Conservation (phyloP, 768 basidiomycete genomes). For the Lentinula aciculospora region DNA sequence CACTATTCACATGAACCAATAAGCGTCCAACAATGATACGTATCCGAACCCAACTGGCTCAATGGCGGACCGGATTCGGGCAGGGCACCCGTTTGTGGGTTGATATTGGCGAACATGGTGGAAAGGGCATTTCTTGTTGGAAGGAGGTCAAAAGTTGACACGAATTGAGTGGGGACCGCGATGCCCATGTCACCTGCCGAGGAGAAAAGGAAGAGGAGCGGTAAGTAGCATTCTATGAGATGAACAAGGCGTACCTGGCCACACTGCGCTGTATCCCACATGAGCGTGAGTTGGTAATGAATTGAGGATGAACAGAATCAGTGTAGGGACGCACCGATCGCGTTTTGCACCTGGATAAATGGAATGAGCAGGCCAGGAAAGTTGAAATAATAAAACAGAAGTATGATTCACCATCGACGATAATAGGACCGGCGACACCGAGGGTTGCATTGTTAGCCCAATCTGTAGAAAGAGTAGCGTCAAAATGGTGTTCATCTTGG, state of each 20-base stretch:
- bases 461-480: constrained; percentile 17
- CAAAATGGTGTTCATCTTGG: neutral
- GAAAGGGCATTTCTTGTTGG: constrained; percentile 51
- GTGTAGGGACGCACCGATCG: constrained; percentile 30
- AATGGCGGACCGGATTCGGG: constrained; percentile 48
- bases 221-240: neutral
- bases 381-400: neutral
- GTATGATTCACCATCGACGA: constrained; percentile 39
- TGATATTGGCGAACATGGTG: constrained; percentile 51
- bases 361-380: neutral
- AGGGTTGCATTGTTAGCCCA: constrained; percentile 53
- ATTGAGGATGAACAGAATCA: neutral
- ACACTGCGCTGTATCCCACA: constrained; percentile 38
- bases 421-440: constrained; percentile 53
- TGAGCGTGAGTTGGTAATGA: neutral
- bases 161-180: constrained; percentile 55
- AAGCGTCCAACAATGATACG: constrained; percentile 57
- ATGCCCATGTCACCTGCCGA: constrained; percentile 48
- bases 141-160: constrained; percentile 53
- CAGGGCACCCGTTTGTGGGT: constrained; percentile 47
- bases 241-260: constrained; percentile 35
- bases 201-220: neutral
- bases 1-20: constrained; percentile 41
- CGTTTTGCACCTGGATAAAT: constrained; percentile 39
- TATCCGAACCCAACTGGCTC: constrained; percentile 42